Evolutionary conservation across 208 protist genomes (phyloP), one percentile per base, ranked within the genome.

Genomic region (Leishmania aethiopica): DNA sequence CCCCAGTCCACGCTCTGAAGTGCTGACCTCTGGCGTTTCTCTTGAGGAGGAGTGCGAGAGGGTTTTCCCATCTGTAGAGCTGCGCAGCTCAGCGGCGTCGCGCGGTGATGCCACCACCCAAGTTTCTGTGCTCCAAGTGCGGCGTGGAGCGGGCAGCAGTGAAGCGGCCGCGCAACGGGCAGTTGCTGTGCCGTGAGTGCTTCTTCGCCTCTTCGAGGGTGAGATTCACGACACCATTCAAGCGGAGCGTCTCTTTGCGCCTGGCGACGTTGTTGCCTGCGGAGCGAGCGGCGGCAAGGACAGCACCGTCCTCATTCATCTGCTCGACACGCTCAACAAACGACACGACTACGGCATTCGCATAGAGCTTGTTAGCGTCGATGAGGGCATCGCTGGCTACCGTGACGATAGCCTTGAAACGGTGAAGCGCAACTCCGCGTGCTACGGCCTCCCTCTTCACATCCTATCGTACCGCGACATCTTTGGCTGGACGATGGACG

Each of bases 361-460:
- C 49, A 80, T 99, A 55, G 88, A 96, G 51, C 86, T 99, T 11
- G 91, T 99, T 45, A 99, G 98, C 79, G 95, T 99, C 75, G 99
- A 99, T 84, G 99, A 99, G 85, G 99, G 99, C 62, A 99, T 99
- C 81, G 87, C 89, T 10, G 99, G 99, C 35, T 99, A 99, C 84
- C 94, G 99, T 77, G 99, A 99, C 84, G 96, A 99, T 76, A 99
- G 98, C 76, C 92, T 99, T 7, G 94, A 98, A 81, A 99, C 96
- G 66, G 99, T 99, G 32, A 91, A 99, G 79, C 92, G 94, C 75
- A 99, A 99, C 84, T 84, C 96, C 53, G 75, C 88, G 53, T 84
- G 91, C 75, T 99, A 99, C 83, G 77, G 84, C n/a, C 87, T 99
- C 28, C 98, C 98, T 8, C 91, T 99, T 17, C 89, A 87, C 76